Evolutionary conservation across 768 basidiomycete genomes (phyloP), one percentile per base, ranked within the genome.

Genomic region (Dictyophora rubrovolvata): DNA sequence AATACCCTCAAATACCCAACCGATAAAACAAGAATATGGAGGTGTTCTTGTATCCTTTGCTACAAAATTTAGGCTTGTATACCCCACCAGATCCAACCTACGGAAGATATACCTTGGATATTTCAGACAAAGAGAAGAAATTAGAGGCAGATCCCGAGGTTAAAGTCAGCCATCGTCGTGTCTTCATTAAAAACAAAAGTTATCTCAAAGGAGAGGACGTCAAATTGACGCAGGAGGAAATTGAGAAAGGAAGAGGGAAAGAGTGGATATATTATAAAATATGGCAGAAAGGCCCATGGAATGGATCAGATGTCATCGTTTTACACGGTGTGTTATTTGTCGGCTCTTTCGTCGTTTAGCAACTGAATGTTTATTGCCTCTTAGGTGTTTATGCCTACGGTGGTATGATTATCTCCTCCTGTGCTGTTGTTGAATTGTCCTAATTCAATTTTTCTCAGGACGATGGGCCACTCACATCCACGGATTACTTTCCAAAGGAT

Each of bases 241-340:
- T 74, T 12, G 67, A 68, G 16, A 48, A 63, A 1, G 52, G 52
- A 20, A 59, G 60, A 52, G 65, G 65, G 3, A 67, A 69, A 14
- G 50, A 70, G 53, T 73, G 72, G 72, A 54, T 74, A 34, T 65
- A 54, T 54, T 74, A 74, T 61, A 71, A 68, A 60, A 64, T 63
- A 16, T 72, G 68, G 69, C 66, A 71, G 65, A 61, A 64, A 34
- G 66, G 63, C 9, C 67, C 62, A 0, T 65, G 69, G 65, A 68
- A 68, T 16, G 65, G 62, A 8, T 63, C 64, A n/a, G 73, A 74
- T 63, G 55, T 74, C 53, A 62, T 72, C 8, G 35, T 71, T 23
- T 57, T 69, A 18, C 73, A 74, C 64, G 73, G 73, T 74, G 54
- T 17, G 55, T 49, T n/a, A n/a, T n/a, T n/a, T n/a, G n/a, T n/a